These are phyloP conservation scores for Aspergillus candidus DNA, from an alignment of 2,329 filamentous ascomycete genomes.

Conservation along the genomic window DNA sequence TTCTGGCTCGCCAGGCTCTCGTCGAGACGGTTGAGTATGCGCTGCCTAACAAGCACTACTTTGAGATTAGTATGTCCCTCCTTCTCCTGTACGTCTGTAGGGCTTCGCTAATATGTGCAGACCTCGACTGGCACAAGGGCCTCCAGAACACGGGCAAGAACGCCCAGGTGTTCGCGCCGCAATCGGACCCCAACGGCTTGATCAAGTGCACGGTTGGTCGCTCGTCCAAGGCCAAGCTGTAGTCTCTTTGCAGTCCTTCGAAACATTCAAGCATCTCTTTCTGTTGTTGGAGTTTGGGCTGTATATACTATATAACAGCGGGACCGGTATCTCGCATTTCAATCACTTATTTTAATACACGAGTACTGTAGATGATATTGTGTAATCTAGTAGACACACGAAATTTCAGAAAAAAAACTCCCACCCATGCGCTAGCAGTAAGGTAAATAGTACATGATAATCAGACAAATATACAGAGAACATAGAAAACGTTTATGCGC, in stretches of 20 bases:
- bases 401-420: slow-evolving; percentile 24
- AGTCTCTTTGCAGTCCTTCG: slow-evolving; percentile 2
- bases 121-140: slow-evolving; percentile 94
- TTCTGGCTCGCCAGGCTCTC: slow-evolving; percentile 67
- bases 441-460: slow-evolving; percentile 15
- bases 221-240: slow-evolving; percentile 29
- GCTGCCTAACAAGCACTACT: slow-evolving; percentile 98
- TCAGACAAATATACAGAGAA: slow-evolving; percentile 22
- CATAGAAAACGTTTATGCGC: slow-evolving; percentile 7
- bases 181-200: slow-evolving; percentile 86
- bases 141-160: slow-evolving; percentile 92
- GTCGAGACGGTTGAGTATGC: slow-evolving; percentile 71
- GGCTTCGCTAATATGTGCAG: slow-evolving; percentile 40
- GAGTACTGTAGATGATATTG: slow-evolving; percentile 4
- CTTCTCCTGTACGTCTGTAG: background rate
- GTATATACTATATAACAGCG: slow-evolving; percentile 8
- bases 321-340: background rate
- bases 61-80: slow-evolving; percentile 65
- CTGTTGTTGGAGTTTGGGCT: slow-evolving; percentile 14
- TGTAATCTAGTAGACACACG: background rate
- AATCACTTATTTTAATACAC: slow-evolving; percentile 1
- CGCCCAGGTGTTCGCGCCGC: slow-evolving; percentile 90
- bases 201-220: slow-evolving; percentile 80
- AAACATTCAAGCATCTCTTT: background rate
- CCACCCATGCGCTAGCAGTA: slow-evolving; percentile 36